Evolutionary conservation across 2,329 filamentous ascomycete species (phyloP).

Genomic region (Chrysoporthe deuterocubensis): DNA sequence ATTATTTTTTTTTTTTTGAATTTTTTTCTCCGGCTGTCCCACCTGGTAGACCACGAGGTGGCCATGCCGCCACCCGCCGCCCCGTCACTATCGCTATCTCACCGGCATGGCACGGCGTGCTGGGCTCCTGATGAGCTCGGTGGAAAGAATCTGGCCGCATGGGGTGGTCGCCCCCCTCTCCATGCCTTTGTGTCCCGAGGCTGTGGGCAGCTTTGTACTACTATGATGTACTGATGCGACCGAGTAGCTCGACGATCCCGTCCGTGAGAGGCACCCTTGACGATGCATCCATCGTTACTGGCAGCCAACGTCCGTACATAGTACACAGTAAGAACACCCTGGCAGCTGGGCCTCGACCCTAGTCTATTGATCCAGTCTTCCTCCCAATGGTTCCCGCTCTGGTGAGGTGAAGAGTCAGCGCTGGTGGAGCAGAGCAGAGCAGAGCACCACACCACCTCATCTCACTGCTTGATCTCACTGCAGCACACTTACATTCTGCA

Average conservation of each 20-base stretch:
- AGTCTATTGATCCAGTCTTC: background rate
- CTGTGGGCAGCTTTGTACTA: background rate
- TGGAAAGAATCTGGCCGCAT: conserved; percentile 1
- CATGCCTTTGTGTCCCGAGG: background rate
- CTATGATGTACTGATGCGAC: background rate
- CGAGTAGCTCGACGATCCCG: background rate
- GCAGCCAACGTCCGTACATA: background rate
- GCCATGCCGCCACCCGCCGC: background rate
- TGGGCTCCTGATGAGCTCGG: background rate
- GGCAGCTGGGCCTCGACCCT: conserved; percentile 1
- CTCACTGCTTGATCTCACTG: background rate
- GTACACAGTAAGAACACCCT: background rate
- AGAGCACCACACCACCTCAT: background rate
- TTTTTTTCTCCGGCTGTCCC: background rate
- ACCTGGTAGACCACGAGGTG: conserved; percentile 3
- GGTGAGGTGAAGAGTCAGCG: background rate
- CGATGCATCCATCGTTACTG: background rate
- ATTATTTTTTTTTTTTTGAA: background rate
- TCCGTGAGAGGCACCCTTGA: background rate
- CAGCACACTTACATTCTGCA: conserved; percentile 1
- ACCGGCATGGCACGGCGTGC: background rate
- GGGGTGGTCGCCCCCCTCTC: background rate
- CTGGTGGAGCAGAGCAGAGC: background rate
- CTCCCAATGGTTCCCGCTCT: background rate
- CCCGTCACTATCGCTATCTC: background rate